Base-by-base conservation (phyloP, 768 basidiomycete species). In the Termitomyces sp. region DNA sequence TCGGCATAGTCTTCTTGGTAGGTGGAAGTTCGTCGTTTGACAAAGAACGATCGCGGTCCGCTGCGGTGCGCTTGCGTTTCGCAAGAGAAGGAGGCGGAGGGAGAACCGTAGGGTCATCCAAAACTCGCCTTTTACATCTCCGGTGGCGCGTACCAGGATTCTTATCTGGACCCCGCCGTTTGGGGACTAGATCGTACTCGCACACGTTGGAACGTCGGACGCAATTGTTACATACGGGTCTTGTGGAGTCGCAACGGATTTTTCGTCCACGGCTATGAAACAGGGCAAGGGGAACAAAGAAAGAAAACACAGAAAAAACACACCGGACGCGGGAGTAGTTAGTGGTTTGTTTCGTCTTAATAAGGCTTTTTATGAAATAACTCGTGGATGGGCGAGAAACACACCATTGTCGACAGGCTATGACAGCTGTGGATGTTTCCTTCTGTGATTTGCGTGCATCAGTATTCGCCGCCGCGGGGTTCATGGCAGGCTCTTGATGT, bases 161-260 rank as follows among this genome's bases (percentile, higher is more conserved):
- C 74, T 90, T 92, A 79, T 92, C 90, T 61, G 90, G 90, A 3
- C 91, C 91, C 60, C 90, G 81, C 59, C 91, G 85, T 72, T 88
- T 90, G 64, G 90, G 90, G 55, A 81, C 86, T 29, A 82, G 75
- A 68, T 92, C 90, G 72, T 92, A 92, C 72, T 86, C 79, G 72
- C 90, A 92, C 55, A 79, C 78, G 71, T 90, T 89, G 63, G 82
- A 82, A 66, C 90, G 79, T 67, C 89, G 85, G 72, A 81, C 77
- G 71, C 90, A 92, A 73, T 92, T 92, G 76, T 86, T 82, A 76
- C 90, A 92, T 56, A 79, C 77, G 62, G 90, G 90, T 68, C 90
- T 79, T 34, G 84, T 87, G 57, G 90, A 92, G 71, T 92, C 90
- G 76, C 90, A 92, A 59, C 87, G 84, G 65, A 92, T 91, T 79